A percentile compares a stretch with the other conserved stretches of the same genome.
These are phyloP conservation scores for Astragalus membranaceus DNA, from an alignment of 306 rosid genomes.

Conservation along the genomic window DNA sequence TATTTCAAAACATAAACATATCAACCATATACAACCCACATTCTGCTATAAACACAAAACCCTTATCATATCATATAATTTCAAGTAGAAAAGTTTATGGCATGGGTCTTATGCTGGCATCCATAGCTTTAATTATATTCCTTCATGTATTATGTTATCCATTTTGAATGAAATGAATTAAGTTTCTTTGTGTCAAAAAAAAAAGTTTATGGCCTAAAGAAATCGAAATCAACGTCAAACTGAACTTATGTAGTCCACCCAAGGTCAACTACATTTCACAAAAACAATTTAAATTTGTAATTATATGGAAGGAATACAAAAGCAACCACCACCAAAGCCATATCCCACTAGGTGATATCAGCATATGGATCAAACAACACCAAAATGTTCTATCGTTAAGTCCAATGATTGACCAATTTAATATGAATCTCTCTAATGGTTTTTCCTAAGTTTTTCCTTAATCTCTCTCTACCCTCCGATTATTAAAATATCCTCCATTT, in stretches of 20 bases:
- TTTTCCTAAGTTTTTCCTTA: not conserved
- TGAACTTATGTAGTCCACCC: not conserved
- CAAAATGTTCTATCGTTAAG: not conserved
- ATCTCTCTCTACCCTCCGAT: not conserved
- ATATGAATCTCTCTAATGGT: not conserved
- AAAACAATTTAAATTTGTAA: not conserved
- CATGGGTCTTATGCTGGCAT: not conserved
- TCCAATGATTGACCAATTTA: not conserved
- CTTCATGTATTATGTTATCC: too few species aligned
- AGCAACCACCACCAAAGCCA: not conserved
- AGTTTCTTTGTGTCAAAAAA: too few species aligned
- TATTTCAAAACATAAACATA: slow-evolving; percentile 3
- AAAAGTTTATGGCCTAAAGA: not conserved
- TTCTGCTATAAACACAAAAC: not conserved
- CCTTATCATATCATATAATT: not conserved
- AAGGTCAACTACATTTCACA: not conserved
- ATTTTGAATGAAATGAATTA: too few species aligned
- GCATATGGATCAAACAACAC: not conserved
- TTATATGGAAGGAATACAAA: not conserved
- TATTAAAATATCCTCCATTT: not conserved
- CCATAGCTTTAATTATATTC: too few species aligned
- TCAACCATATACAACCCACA: not conserved
- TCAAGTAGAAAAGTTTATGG: not conserved
- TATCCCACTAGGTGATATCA: not conserved
- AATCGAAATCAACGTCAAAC: slow-evolving; percentile 2